Evolutionary conservation across 176 grass and related monocot genomes (phyloP), one percentile per base, ranked within the genome.

Genomic region (Oryza brachyantha): DNA sequence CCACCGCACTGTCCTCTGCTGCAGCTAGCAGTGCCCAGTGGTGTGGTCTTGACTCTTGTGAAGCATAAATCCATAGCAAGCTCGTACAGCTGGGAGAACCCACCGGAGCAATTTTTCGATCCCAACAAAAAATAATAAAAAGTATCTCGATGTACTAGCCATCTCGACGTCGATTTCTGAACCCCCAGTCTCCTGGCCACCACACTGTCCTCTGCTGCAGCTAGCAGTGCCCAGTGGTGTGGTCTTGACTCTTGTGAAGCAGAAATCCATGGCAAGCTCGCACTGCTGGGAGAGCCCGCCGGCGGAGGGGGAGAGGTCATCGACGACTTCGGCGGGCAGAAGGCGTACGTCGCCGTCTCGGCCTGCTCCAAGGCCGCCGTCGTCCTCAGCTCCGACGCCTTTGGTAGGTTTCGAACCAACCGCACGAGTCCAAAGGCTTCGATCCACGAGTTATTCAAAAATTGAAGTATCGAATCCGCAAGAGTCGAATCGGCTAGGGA

Each of bases 211-310:
- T 63, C 6, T 32, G 7, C 61, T 31, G 5, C 27, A n/a, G n/a
- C n/a, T n/a, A n/a, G n/a, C n/a, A 29, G 27, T 29, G 27, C 3
- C 10, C 24, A 25, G 9, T 31, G 41, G 41, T 13, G 41, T 13
- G 41, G 41, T 41, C 39, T 41, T 41, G 5, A n/a, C n/a, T 36
- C 2, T 36, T 42, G 41, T 42, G 41, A 13, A 42, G 41, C 41
- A 1, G 41, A 43, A 43, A 43, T 43, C 41, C 41, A 91, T 97
- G 90, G 85, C 90, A 11, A 87, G 93, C 28, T 25, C 88, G 26
- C 90, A 90, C 63, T 97, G 93, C 88, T 97, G 90, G 71, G 70
- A 83, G 16, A 93, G 86, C 77, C 85, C 88, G 7, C 90, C 90
- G 46, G 61, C 69, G 93, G 93, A 27, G 84, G 79, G 54, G 93